Conservation (phyloP, 257 asterid species). For the Fraxinus americana region DNA sequence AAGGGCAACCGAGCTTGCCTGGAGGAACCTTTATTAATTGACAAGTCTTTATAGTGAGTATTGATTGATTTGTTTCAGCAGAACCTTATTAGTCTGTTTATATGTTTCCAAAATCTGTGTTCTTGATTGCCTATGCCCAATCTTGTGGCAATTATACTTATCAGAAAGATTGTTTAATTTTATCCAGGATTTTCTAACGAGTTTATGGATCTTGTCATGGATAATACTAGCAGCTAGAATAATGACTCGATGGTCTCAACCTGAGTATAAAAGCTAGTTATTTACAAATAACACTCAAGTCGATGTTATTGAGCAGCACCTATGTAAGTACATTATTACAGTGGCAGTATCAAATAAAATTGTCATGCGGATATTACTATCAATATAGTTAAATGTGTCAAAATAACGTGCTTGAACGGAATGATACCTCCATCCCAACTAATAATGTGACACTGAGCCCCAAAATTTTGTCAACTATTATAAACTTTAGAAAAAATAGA, state of each 20-base stretch:
- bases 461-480: too few species aligned
- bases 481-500: too few species aligned
- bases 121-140: not conserved
- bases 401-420: too few species aligned
- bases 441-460: too few species aligned
- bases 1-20: slow-evolving; percentile 59
- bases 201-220: not conserved
- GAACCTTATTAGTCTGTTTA: not conserved
- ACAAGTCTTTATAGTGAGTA: not conserved
- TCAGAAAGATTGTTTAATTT: not conserved
- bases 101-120: not conserved
- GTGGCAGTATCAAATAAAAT: too few species aligned
- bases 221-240: not conserved
- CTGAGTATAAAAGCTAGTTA: not conserved
- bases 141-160: not conserved
- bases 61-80: not conserved
- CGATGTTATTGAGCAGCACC: too few species aligned
- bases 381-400: too few species aligned
- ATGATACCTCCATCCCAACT: too few species aligned
- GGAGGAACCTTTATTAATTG: slow-evolving; percentile 72
- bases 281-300: too few species aligned
- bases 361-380: too few species aligned
- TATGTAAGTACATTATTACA: too few species aligned
- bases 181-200: not conserved
- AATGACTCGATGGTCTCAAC: not conserved